Evolutionary conservation across 352 stramenopile genomes (phyloP), one percentile per base, ranked within the genome.

Genomic region (Phytophthora brassicae): DNA sequence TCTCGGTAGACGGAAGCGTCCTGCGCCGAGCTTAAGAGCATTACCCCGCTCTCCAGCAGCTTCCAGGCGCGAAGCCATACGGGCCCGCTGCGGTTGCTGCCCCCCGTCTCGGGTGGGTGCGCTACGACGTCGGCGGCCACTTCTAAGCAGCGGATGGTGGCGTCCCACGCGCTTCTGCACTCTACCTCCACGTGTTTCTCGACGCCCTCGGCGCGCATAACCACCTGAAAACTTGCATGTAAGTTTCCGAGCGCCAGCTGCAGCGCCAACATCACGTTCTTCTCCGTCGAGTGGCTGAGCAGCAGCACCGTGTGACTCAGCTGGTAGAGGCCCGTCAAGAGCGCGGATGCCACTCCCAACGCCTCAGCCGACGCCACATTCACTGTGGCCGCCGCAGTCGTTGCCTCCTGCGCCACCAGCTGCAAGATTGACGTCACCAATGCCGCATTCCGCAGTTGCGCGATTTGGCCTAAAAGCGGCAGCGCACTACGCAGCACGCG

Each of bases 221-320:
- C 72, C 11, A 70, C 38, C 50, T 79, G 58, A 56, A 89, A 88
- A 24, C 70, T 79, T 35, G 75, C 48, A 14, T 77, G 68, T 9
- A 88, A 57, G 6, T 35, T 62, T 6, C 38, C 19, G 19, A 79
- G 77, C 28, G 69, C 72, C 46, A 83, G 33, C 35, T 88, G 79
- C 31, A 93, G 69, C 43, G 81, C 74, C 35, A 72, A 48, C 29
- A 77, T 43, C 46, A 81, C 78, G 67, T 90, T 90, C 72, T 89
- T 88, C 64, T 90, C 84, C 29, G 54, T 91, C 24, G 81, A 86
- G 63, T 81, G 85, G 66, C 79, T 83, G 16, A 91, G 76, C 65
- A 91, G 67, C 22, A 90, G 62, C 53, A 89, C 68, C 16, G 78
- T 79, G 46, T 84, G 70, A 58, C 69, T 74, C 24, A 74, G 64